A percentile compares a stretch with the other conserved stretches of the same genome.
Evolutionary conservation across 345 rosid species (phyloP).

Genomic region (Brassica juncea): DNA sequence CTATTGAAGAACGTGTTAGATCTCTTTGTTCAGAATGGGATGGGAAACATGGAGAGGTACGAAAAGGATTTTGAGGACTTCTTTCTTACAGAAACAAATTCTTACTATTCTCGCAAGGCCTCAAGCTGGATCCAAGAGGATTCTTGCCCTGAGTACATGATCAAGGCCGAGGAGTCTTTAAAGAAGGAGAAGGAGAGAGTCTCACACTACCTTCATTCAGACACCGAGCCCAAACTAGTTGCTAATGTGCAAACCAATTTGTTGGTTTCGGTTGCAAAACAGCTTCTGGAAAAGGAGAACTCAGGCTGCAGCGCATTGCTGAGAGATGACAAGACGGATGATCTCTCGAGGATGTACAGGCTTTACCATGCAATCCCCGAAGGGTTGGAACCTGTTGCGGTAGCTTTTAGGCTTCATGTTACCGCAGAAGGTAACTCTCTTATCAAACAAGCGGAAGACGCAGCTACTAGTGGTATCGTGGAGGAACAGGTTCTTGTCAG

Average conservation of each 20-base stretch:
- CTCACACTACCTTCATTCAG: slow-evolving; percentile 69
- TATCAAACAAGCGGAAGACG: slow-evolving; percentile 86
- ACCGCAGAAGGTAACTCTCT: slow-evolving; percentile 71
- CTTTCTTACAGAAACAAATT: slow-evolving; percentile 59
- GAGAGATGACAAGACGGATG: slow-evolving; percentile 63
- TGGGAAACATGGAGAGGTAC: slow-evolving; percentile 55
- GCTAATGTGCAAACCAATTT: slow-evolving; percentile 64
- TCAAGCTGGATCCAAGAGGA: slow-evolving; percentile 71
- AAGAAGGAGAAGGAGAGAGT: slow-evolving; percentile 82
- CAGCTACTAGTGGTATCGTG: slow-evolving; percentile 40
- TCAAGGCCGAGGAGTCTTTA: slow-evolving; percentile 81
- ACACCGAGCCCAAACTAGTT: slow-evolving; percentile 70
- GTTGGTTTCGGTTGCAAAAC: slow-evolving; percentile 55
- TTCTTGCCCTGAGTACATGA: slow-evolving; percentile 79
- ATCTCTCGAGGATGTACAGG: slow-evolving; percentile 85
- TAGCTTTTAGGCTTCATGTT: slow-evolving; percentile 76
- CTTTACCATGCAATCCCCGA: slow-evolving; percentile 60
- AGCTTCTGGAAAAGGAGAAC: slow-evolving; percentile 74
- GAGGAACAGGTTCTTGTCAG: slow-evolving; percentile 81
- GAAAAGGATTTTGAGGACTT: slow-evolving; percentile 67
- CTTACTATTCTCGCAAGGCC: slow-evolving; percentile 77
- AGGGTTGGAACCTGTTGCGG: slow-evolving; percentile 75
- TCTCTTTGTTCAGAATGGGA: slow-evolving; percentile 72
- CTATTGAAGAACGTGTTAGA: slow-evolving; percentile 70
- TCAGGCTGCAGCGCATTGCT: slow-evolving; percentile 83